A percentile compares a stretch with the other conserved stretches of the same genome.
Evolutionary conservation across 1,139 yeast genomes (phyloP).

Genomic region (Ogataea hybrid): DNA sequence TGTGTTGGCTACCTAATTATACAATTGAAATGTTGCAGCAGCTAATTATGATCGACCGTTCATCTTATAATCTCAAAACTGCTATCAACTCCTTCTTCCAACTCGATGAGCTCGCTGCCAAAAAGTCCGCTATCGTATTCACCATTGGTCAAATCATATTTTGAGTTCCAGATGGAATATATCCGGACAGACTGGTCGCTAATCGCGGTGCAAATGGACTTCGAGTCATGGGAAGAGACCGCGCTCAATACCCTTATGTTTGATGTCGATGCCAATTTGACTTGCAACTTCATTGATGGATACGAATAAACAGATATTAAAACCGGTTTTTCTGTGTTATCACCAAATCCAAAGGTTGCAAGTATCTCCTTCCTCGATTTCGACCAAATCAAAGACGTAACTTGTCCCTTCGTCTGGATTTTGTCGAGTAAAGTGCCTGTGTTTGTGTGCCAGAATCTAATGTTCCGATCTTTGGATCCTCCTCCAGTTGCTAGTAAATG

Average conservation of each 20-base stretch:
- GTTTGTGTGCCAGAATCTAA: slow-evolving; percentile 79
- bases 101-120: slow-evolving; percentile 60
- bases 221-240: slow-evolving; percentile 59
- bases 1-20: slow-evolving; percentile 4
- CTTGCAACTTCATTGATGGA: slow-evolving; percentile 54
- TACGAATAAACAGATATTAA: slow-evolving; percentile 59
- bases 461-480: slow-evolving; percentile 69
- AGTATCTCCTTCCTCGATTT: slow-evolving; percentile 56
- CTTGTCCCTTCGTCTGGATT: slow-evolving; percentile 62
- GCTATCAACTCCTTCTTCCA: slow-evolving; percentile 49
- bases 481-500: slow-evolving; percentile 79
- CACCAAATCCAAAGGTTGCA: slow-evolving; percentile 81
- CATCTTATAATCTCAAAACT: slow-evolving; percentile 25
- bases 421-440: slow-evolving; percentile 68
- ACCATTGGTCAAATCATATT: slow-evolving; percentile 35
- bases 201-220: slow-evolving; percentile 66
- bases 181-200: slow-evolving; percentile 76
- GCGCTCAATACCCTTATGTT: slow-evolving; percentile 65
- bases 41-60: neutral
- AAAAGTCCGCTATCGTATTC: slow-evolving; percentile 43
- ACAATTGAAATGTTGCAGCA: slow-evolving; percentile 1
- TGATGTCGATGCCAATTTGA: slow-evolving; percentile 50
- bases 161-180: slow-evolving; percentile 62
- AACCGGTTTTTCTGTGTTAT: slow-evolving; percentile 40
- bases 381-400: slow-evolving; percentile 82